phyloP scores from a whole-genome alignment of 352 stramenopile species.

The Phytophthora macrochlamydospora region DNA sequence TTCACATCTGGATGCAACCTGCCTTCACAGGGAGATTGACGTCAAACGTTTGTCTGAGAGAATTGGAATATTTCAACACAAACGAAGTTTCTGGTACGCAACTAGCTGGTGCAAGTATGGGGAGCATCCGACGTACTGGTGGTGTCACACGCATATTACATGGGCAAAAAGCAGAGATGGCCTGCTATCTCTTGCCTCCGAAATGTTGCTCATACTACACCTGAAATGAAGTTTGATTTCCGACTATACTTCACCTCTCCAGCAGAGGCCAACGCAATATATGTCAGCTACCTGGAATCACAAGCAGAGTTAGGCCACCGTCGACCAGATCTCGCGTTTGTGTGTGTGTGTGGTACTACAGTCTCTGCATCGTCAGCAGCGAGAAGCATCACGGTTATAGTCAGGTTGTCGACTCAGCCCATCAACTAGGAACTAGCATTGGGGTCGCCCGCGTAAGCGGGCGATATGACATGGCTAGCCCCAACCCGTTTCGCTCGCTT shows the following conservation, averaged over 20 bases:
- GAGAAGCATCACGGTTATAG: too few species aligned
- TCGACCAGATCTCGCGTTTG: too few species aligned
- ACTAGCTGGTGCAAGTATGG: background rate
- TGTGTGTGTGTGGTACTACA: too few species aligned
- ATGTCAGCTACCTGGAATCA: too few species aligned
- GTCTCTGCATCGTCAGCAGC: too few species aligned
- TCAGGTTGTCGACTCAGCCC: too few species aligned
- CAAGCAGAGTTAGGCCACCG: too few species aligned
- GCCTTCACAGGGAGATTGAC: background rate
- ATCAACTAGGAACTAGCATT: background rate
- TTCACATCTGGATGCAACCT: conserved; percentile 5
- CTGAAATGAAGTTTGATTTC: background rate
- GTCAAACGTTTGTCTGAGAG: background rate
- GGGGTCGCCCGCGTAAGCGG: background rate
- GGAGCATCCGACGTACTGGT: background rate
- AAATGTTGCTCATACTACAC: background rate
- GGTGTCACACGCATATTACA: conserved; percentile 3
- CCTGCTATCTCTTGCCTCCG: conserved; percentile 5
- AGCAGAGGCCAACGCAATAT: too few species aligned
- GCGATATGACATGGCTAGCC: background rate
- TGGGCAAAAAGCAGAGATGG: background rate
- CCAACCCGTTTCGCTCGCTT: background rate
- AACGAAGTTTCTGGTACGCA: conserved; percentile 2
- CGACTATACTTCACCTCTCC: background rate
- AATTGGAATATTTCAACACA: conserved; percentile 2